Evolutionary conservation across 2,329 filamentous ascomycete species (phyloP).

Genomic region (Penicillium sp.): DNA sequence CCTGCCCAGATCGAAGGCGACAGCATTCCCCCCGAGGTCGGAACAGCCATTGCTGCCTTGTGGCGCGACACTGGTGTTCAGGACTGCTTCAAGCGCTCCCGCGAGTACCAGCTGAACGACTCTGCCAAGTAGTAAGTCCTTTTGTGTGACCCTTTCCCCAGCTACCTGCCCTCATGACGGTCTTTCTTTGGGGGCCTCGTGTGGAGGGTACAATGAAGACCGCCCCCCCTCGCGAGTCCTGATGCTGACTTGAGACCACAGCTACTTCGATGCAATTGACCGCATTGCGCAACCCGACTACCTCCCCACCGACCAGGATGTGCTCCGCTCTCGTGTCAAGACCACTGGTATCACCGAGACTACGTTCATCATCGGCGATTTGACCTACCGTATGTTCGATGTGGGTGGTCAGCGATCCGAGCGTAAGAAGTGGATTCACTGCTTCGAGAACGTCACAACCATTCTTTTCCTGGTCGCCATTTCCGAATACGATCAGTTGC

Average conservation of each 20-base stretch:
- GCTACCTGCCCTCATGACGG: no score
- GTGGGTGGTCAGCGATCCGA: constrained; percentile 93
- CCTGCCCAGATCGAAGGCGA: constrained; percentile 94
- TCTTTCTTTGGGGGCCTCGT: no score
- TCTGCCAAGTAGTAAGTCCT: constrained; percentile 83
- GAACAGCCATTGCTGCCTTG: constrained; percentile 81
- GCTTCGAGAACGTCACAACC: constrained; percentile 95
- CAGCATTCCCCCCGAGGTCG: constrained; percentile 87
- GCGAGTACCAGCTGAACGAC: constrained; percentile 95
- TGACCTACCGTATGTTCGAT: constrained; percentile 97
- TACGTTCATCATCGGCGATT: constrained; percentile 87
- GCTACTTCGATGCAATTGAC: constrained; percentile 93
- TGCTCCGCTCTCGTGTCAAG: constrained; percentile 92
- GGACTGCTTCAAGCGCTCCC: constrained; percentile 89
- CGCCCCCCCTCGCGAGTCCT: no score
- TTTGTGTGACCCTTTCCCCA: constrained; percentile 30
- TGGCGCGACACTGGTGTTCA: constrained; percentile 93
- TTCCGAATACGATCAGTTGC: constrained; percentile 90
- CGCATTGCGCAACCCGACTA: constrained; percentile 88
- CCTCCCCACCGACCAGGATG: constrained; percentile 91
- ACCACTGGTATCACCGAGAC: constrained; percentile 97
- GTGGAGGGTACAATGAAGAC: no score
- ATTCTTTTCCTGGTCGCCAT: constrained; percentile 96
- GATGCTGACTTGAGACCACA: no score
- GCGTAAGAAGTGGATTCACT: constrained; percentile 99